phyloP scores from a whole-genome alignment of 495 filamentous ascomycete genomes.

The Penicillium manginii region DNA sequence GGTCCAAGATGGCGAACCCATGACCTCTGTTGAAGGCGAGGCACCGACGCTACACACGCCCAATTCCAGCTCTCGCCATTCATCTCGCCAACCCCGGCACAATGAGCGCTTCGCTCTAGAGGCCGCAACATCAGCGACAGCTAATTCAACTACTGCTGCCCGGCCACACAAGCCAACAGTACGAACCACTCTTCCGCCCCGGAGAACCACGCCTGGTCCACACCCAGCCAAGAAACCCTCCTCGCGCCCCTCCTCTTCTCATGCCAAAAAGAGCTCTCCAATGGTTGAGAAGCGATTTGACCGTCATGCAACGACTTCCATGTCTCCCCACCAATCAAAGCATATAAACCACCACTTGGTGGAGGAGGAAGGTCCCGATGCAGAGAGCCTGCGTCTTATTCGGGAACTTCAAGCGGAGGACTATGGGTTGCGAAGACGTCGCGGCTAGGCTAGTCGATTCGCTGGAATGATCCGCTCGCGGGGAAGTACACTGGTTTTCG shows the following conservation, averaged over 20 bases:
- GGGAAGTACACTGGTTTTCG: background rate
- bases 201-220: slow-evolving; percentile 38
- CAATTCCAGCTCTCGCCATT: slow-evolving; percentile 53
- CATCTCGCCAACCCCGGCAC: slow-evolving; percentile 53
- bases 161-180: slow-evolving; percentile 34
- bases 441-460: slow-evolving; percentile 22
- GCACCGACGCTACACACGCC: slow-evolving; percentile 43
- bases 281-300: slow-evolving; percentile 40
- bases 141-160: background rate
- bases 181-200: slow-evolving; percentile 22
- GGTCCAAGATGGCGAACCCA: slow-evolving; percentile 36
- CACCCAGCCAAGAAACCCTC: slow-evolving; percentile 41
- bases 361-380: slow-evolving; percentile 47
- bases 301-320: slow-evolving; percentile 29
- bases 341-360: slow-evolving; percentile 29
- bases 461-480: background rate
- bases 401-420: slow-evolving; percentile 62
- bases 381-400: slow-evolving; percentile 58
- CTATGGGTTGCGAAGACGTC: slow-evolving; percentile 58
- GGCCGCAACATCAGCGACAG: background rate
- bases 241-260: slow-evolving; percentile 49
- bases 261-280: slow-evolving; percentile 50
- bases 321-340: slow-evolving; percentile 42
- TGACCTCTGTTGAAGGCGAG: slow-evolving; percentile 43
- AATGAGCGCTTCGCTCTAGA: slow-evolving; percentile 50